Base-by-base conservation (phyloP, 1,139 yeast species). In the Lodderomyces parapsilosis region DNA sequence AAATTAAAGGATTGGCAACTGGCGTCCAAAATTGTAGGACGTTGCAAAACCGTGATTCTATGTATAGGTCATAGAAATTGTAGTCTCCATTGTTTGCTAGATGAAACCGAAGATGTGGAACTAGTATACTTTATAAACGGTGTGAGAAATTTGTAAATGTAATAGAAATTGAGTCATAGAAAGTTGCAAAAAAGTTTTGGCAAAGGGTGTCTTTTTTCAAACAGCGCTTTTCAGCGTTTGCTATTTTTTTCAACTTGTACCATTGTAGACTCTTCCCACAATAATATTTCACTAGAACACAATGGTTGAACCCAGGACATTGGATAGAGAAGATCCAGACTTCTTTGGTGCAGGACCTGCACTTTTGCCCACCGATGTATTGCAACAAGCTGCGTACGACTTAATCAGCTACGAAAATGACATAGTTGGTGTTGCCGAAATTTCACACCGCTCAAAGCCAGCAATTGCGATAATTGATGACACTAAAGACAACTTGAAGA, bases 311-410 rank as follows among this genome's bases (percentile, higher is more conserved):
- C 31, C 37, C 19, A 41, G 42, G 49, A 45, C 62, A 14, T 63
- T 82, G 44, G 74, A 77, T 32, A 81, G 94, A 69, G 83, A 75
- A 62, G 84, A 82, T 56, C 91, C 95, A 43, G 74, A 81, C 60
- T 88, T 93, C 62, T 93, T 89, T 58, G 99, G 98, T 45, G 98
- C 99, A 20, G 99, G 99, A 10, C 99, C 99, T 38, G 99, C 99
- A 2, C 76, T 84, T 44, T 74, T 93, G 41, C 97, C 98, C 22
- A 82, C 93, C 3, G 62, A 68, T 7, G 98, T 90, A 3, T 76
- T 93, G 42, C 85, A 88, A 62, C 85, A 87, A 66, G 96, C 98
- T 1, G 96, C 97, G 1, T 62, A 65, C 32, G 98, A 93, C 61
- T 72, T 93, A 52, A 63, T 93, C 49, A 77, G 81, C 54, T 93